Evolutionary conservation across 83 land plant genomes (phyloP), one percentile per base, ranked within the genome.

Genomic region (Thuja plicata): DNA sequence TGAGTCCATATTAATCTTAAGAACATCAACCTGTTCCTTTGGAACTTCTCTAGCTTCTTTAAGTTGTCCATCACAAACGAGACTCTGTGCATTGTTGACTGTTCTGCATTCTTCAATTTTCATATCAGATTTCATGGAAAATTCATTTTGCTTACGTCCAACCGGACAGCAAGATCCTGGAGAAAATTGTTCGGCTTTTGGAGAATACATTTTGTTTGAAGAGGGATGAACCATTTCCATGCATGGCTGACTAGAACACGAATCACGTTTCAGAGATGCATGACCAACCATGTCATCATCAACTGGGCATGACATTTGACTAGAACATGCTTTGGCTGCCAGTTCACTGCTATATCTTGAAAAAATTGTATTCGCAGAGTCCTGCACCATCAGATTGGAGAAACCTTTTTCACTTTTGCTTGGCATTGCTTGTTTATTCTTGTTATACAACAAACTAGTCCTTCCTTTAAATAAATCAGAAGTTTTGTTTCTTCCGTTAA

Each of bases 251-350:
- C 84, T 80, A 41, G 84, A 80, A 80, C 8, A 21, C 3, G 11
- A 80, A 80, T 80, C 84, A 80, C 30, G 13, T 40, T 80, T 24
- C 40, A 41, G 43, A 80, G 84, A 80, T 41, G 48, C 38, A 40
- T 30, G 85, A 48, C 55, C 27, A 32, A 46, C 85, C 30, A 30
- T 43, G 35, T 83, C 52, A 24, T 34, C 34, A n/a, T 83, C 37
- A 48, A 83, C 85, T 40, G 85, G 35, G 27, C 32, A 46, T 46
- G 55, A 41, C 54, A 45, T 41, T 83, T 83, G 85, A 32, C 35
- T 83, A 46, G 54, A 83, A 35, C 85, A 83, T 46, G 54, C 34
- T 46, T 46, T 83, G 3, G 85, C 55, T 46, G 85, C 34, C 85
- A 46, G 35, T 45, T n/a, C 85, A n/a, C 17, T 83, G 52, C 46